phyloP scores from a whole-genome alignment of 2,329 filamentous ascomycete species.

The Alternaria ethzedia region DNA sequence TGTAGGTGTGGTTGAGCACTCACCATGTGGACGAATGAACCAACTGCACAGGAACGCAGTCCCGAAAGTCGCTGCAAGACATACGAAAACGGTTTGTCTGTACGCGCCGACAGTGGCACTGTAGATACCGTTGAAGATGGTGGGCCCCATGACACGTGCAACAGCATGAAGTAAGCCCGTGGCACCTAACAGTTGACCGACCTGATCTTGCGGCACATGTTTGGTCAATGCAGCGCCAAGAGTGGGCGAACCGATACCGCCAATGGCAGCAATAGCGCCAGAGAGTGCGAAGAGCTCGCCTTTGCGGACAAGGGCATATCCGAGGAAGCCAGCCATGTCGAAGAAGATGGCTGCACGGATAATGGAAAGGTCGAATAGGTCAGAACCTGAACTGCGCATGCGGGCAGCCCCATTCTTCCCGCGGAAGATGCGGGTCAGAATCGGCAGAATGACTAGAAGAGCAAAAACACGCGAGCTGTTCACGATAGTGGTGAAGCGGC shows the following conservation, averaged over 20 bases:
- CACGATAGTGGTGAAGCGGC: conserved; percentile 79
- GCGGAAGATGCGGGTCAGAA: conserved; percentile 78
- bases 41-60: conserved; percentile 70
- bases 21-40: conserved; percentile 76
- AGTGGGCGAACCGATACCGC: conserved; percentile 84
- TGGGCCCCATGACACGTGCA: conserved; percentile 77
- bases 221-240: conserved; percentile 87
- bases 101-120: conserved; percentile 78
- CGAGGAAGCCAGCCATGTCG: conserved; percentile 76
- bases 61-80: conserved; percentile 71
- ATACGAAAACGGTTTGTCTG: conserved; percentile 83
- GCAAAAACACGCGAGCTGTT: conserved; percentile 78
- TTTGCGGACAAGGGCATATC: conserved; percentile 71
- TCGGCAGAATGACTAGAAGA: conserved; percentile 76
- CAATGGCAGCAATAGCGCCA: conserved; percentile 76
- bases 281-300: conserved; percentile 71
- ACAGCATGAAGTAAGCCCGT: conserved; percentile 85
- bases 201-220: conserved; percentile 81
- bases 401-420: conserved; percentile 51
- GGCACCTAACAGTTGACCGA: conserved; percentile 88
- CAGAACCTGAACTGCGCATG: conserved; percentile 66
- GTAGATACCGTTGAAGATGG: conserved; percentile 86
- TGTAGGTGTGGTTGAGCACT: conserved; percentile 46
- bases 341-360: conserved; percentile 77
- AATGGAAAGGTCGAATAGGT: conserved; percentile 76